Evolutionary conservation across 2,329 filamentous ascomycete species (phyloP), one percentile per base, ranked within the genome.

Genomic region (Pyrenophora seminiperda): DNA sequence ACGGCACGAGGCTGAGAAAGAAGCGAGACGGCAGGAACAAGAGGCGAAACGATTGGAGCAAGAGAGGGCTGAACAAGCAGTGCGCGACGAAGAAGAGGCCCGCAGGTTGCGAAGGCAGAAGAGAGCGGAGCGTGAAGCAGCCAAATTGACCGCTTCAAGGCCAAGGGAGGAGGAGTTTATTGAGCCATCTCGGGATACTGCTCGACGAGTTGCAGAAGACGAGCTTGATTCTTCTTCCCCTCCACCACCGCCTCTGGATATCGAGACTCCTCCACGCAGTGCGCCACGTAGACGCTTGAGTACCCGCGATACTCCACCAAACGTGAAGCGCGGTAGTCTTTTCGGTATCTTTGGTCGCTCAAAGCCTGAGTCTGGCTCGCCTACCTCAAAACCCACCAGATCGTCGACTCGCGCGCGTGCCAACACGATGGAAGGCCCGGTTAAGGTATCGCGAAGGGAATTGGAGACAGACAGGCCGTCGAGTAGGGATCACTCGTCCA

Each of bases 311-410:
- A 48, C 62, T n/a, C 56, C 63, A 7, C 59, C 66, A 13, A 54
- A 54, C 10, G 52, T 54, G 31, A 65, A 58, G 42, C 61, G 68
- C 13, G 67, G 61, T 33, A 70, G 67, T 34, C 48, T 71, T 2
- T 54, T 73, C 24, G 66, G 68, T 6, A 52, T 67, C 22, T 72
- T 72, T 41, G 62, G 67, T 24, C 63, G 68, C 7, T 69, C 68
- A 10, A 71, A 67, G 45, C 59, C 64, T 4, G 70, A 73, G 18
- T 49, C 67, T 10, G 45, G 53, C 1, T 56, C 63, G 5, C 61
- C 65, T 10, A 54, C 44, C 3, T 53, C 67, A 5, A 70, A 59
- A 40, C 41, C 65, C 9, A 54, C 57, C 22, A 67, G 65, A 20
- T 60, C 66, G 7, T 51, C 58, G 4, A 39, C 58, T 14, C 65